Evolutionary conservation across 75 land plant species (phyloP), one percentile per base, ranked within the genome.

Genomic region (Pinus albicaulis): DNA sequence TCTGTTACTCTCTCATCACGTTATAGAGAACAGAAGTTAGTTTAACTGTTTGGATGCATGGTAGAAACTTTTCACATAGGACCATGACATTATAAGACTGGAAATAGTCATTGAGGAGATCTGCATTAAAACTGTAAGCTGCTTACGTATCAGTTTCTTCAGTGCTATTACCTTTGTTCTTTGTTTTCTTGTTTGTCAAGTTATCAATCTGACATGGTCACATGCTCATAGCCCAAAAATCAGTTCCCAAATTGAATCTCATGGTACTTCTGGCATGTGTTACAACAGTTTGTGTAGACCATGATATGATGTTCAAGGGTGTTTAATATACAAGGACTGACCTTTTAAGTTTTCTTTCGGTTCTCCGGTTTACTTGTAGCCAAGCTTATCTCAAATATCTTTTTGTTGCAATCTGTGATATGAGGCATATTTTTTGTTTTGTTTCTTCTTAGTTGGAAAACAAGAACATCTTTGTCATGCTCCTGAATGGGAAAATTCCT

Each of bases 231-330:
- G 19, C 20, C 6, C 34, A 65, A 31, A 36, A 34, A 7, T 38
- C 38, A 19, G n/a, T 48, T 38, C n/a, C 3, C 41, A 11, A 22
- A 44, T 66, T 66, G 71, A 66, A 66, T 0, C 41, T 31, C 19
- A 5, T 36, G 15, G 48, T 13, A 73, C 57, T 73, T 11, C 11
- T 66, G 71, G 48, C 71, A 66, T 66, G 71, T 66, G 22, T 66
- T 36, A 66, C 20, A 3, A 66, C 3, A 17, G 7, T 15, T 5
- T 38, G 48, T 36, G 38, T 8, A 38, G 19, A 19, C 69, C 16
- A 34, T 65, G 69, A 17, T 65, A 17, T 14, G 69, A 19, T 65
- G 38, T 65, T 36, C 20, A 65, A 65, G n/a, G 36, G 38, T 65
- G 20, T 36, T 65, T 20, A 36, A 34, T 17, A 63, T 65, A 65